Conservation (phyloP, 116 monocot genomes). For the Dioscorea cayenensis region DNA sequence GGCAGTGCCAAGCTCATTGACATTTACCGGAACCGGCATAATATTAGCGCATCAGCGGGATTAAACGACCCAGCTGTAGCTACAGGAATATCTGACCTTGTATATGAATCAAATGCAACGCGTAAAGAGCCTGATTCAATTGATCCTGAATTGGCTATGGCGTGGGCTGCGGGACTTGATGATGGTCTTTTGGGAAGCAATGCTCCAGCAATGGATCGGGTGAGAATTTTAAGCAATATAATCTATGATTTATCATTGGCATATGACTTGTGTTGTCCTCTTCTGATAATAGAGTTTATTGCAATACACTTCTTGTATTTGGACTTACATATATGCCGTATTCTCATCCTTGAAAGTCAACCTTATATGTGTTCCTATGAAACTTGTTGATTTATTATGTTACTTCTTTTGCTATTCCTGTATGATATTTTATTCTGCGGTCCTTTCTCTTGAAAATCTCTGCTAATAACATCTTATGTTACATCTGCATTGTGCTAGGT, state of each 20-base stretch:
- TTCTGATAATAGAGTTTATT: not conserved
- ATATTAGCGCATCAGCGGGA: constrained; percentile 82
- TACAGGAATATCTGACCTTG: constrained; percentile 95
- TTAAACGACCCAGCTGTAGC: constrained; percentile 96
- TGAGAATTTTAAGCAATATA: constrained; percentile 26
- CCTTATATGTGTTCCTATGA: not conserved
- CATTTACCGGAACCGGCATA: constrained; percentile 93
- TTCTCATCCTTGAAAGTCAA: not conserved
- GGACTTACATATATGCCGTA: not conserved
- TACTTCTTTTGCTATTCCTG: not conserved
- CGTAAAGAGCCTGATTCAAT: constrained; percentile 53
- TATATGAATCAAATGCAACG: constrained; percentile 66
- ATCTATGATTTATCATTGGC: not conserved
- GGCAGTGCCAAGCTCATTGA: constrained; percentile 90
- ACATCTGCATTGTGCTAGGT: constrained; percentile 44
- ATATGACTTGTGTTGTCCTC: not conserved
- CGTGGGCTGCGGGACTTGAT: constrained; percentile 89
- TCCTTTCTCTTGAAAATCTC: not conserved
- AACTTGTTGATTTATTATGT: not conserved
- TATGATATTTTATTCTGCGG: not conserved
- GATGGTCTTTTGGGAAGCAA: constrained; percentile 76
- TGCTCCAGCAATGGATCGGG: constrained; percentile 82
- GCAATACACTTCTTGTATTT: no score
- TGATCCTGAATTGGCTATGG: constrained; percentile 94
- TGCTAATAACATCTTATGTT: not conserved